Evolutionary conservation across 257 asterid genomes (phyloP), one percentile per base, ranked within the genome.

Genomic region (Capsicum chinense): DNA sequence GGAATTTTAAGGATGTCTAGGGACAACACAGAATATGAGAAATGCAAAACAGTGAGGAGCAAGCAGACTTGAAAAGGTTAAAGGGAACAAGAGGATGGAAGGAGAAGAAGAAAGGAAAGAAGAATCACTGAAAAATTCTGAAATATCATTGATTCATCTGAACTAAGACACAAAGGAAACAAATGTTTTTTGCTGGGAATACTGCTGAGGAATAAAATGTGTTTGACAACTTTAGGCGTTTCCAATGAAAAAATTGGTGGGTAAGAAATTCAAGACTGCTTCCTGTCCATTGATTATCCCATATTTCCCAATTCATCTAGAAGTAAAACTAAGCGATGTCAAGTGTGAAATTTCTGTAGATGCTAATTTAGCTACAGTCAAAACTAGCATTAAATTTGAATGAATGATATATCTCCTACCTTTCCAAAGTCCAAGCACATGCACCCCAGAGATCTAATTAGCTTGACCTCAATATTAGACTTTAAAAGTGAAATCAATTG

Each of bases 221-320:
- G 37, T 12, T 11, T 11, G 79, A 71, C 15, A 78, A 54, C 50
- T 78, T 12, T 7, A 14, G 64, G 64, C 1, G 15, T 26, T 76
- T 15, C 82, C 42, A 78, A 33, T 14, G 44, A 78, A 78, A 73
- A 54, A 8, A 54, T 26, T 78, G 33, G 82, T 52, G 19, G 50
- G 50, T 78, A 33, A 78, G 33, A 54, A 33, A 4, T 26, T 54
- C 50, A 78, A 33, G 82, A 33, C 19, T 78, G 82, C 64, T 54
- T 26, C 9, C 8, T 26, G 50, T 78, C 64, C 63, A 14, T 14
- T 56, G 26, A 56, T 26, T 26, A 76, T 78, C 79, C 56, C 64
- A 78, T 78, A 78, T 26, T 78, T 78, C 64, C 48, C 82, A 78
- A 54, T n/a, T 78, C 33, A 78, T 78, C 50, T 33, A 54, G 64